These are phyloP conservation scores for Dothistroma pini DNA, from an alignment of 2,329 filamentous ascomycete species.

Conservation along the genomic window DNA sequence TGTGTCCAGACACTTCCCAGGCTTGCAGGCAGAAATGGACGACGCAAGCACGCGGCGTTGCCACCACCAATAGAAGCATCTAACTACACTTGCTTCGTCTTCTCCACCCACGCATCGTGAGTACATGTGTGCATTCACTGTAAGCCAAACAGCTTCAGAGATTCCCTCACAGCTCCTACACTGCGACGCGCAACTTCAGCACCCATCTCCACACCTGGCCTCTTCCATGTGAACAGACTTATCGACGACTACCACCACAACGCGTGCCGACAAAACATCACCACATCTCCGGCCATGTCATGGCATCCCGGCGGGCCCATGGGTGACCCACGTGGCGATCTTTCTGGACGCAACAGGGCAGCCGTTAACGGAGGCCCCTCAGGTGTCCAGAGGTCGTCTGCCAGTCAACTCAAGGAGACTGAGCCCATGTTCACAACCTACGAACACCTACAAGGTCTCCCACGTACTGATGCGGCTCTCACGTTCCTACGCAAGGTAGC, in stretches of 20 bases:
- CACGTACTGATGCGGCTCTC: conserved; percentile 45
- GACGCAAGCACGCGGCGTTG: background rate
- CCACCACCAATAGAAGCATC: background rate
- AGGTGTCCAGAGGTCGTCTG: conserved; percentile 33
- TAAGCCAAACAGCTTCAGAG: background rate
- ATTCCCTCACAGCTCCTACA: background rate
- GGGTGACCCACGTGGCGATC: conserved; percentile 16
- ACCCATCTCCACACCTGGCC: background rate
- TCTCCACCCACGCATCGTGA: background rate
- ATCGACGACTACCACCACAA: background rate
- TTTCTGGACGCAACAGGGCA: conserved; percentile 25
- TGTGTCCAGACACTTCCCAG: no score
- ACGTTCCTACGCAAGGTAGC: conserved; percentile 72
- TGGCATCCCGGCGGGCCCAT: conserved; percentile 19
- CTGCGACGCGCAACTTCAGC: background rate
- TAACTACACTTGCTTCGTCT: background rate
- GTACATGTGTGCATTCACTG: background rate
- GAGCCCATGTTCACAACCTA: conserved; percentile 50
- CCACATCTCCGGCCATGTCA: conserved; percentile 13
- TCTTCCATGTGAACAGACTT: background rate
- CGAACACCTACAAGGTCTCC: conserved; percentile 47
- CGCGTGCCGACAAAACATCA: background rate
- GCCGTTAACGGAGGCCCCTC: conserved; percentile 31
- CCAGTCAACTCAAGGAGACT: conserved; percentile 42
- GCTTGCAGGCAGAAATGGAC: no score